These are phyloP conservation scores for Chimonanthus salicifolius DNA, from an alignment of 164 flowering plant species.

Conservation along the genomic window DNA sequence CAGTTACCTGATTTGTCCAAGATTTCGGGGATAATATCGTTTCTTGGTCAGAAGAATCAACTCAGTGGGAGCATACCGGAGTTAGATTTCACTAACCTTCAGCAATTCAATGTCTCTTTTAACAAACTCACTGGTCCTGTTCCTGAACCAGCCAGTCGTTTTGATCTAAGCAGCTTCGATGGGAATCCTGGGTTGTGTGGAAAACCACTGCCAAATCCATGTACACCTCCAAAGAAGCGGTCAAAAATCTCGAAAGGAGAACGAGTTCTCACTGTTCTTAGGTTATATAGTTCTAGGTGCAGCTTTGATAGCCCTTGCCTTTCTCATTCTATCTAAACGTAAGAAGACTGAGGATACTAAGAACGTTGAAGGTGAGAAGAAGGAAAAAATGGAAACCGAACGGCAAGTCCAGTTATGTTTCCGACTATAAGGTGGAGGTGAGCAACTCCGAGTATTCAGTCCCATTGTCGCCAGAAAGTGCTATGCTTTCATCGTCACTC, in stretches of 20 bases:
- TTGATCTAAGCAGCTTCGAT: slow-evolving; percentile 17
- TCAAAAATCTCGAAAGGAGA: slow-evolving; percentile 14
- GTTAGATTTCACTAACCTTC: slow-evolving; percentile 37
- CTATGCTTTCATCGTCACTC: slow-evolving; percentile 29
- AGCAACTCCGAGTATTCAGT: slow-evolving; percentile 32
- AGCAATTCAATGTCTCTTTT: slow-evolving; percentile 38
- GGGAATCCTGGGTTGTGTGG: slow-evolving; percentile 55
- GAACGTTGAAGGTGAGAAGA: slow-evolving; percentile 11
- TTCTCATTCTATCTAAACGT: slow-evolving; percentile 14
- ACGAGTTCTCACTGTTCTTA: slow-evolving; percentile 33
- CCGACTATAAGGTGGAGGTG: slow-evolving; percentile 22
- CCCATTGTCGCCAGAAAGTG: slow-evolving; percentile 31
- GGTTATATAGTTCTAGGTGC: slow-evolving; percentile 39
- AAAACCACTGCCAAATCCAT: slow-evolving; percentile 26
- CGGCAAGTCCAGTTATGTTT: slow-evolving; percentile 11
- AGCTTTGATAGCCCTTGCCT: slow-evolving; percentile 16
- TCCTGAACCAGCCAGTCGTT: slow-evolving; percentile 26
- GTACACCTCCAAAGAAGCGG: slow-evolving; percentile 15
- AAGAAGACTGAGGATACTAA: slow-evolving; percentile 16
- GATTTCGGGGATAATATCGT: slow-evolving; percentile 34
- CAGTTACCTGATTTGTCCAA: slow-evolving; percentile 36
- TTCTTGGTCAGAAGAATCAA: slow-evolving; percentile 42
- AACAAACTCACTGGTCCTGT: slow-evolving; percentile 45
- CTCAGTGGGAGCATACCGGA: slow-evolving; percentile 39
- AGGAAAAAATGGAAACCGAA: slow-evolving; percentile 18